phyloP scores from a whole-genome alignment of 805 yeast species.

The Candida broadrunensis region DNA sequence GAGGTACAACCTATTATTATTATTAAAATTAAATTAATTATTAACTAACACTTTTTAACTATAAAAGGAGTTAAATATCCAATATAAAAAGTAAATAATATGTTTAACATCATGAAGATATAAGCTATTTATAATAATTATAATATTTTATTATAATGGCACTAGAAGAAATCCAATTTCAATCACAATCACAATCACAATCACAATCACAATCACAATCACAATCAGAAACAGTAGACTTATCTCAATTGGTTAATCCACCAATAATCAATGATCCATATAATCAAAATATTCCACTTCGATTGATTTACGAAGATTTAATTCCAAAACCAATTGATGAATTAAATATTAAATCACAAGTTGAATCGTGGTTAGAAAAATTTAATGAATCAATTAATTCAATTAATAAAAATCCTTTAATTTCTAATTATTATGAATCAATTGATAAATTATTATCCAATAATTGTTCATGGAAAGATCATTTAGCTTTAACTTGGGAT shows the following conservation, averaged over 20 bases:
- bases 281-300: constrained; percentile 10
- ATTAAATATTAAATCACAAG: constrained; percentile 15
- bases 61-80: too few relatives aligned
- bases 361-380: constrained; percentile 25
- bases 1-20: too few relatives aligned
- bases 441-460: constrained; percentile 18
- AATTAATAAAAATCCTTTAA: constrained; percentile 4
- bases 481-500: constrained; percentile 29
- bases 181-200: too few relatives aligned
- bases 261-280: constrained; percentile 12
- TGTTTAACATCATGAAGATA: too few relatives aligned
- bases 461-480: constrained; percentile 34
- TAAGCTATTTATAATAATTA: too few relatives aligned
- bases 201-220: too few relatives aligned
- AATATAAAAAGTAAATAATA: too few relatives aligned
- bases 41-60: too few relatives aligned
- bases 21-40: too few relatives aligned
- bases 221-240: constrained; percentile 4
- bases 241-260: constrained; percentile 13
- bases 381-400: constrained; percentile 20
- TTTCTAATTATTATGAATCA: neutral
- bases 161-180: too few relatives aligned
- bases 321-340: constrained; percentile 22
- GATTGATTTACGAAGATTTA: constrained; percentile 16
- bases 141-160: too few relatives aligned